Percentiles rank a stretch among this genome's conserved stretches.
phyloP scores from a whole-genome alignment of 768 basidiomycete genomes.

The Agrocybe pediades region DNA sequence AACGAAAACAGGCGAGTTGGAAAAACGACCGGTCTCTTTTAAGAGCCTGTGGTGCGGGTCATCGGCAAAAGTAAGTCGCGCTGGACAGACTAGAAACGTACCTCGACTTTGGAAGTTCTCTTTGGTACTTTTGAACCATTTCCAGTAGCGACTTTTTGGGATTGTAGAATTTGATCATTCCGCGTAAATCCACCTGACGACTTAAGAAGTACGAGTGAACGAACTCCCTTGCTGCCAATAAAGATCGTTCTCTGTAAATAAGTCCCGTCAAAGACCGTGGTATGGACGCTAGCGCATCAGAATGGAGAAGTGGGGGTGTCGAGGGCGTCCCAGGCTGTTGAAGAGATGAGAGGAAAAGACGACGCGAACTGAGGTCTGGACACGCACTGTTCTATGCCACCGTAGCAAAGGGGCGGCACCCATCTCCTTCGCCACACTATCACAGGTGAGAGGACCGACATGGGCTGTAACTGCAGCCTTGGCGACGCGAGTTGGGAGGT shows the following conservation, averaged over 20 bases:
- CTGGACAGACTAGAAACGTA: slow-evolving; percentile 18
- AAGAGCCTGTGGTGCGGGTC: slow-evolving; percentile 65
- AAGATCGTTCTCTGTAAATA: slow-evolving; percentile 85
- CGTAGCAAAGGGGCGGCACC: slow-evolving; percentile 77
- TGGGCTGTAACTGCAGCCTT: slow-evolving; percentile 92
- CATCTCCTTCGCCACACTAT: slow-evolving; percentile 83
- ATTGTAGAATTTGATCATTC: slow-evolving; percentile 37
- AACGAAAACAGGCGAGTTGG: slow-evolving; percentile 91
- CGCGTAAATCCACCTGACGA: slow-evolving; percentile 74
- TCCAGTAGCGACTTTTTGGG: slow-evolving; percentile 68
- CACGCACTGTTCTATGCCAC: slow-evolving; percentile 77
- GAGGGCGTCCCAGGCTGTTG: slow-evolving; percentile 48
- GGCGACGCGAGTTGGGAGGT: slow-evolving; percentile 87
- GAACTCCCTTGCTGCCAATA: slow-evolving; percentile 85
- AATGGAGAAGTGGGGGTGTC: slow-evolving; percentile 59
- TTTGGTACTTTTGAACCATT: slow-evolving; percentile 73
- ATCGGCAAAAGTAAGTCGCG: slow-evolving; percentile 46
- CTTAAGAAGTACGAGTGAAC: slow-evolving; percentile 87
- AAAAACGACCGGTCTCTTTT: slow-evolving; percentile 90
- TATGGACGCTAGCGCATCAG: slow-evolving; percentile 88
- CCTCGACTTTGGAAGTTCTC: slow-evolving; percentile 66
- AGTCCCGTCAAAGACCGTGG: slow-evolving; percentile 86
- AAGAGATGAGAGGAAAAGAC: slow-evolving; percentile 3
- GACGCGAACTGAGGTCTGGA: not conserved
- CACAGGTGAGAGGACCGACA: slow-evolving; percentile 84